phyloP scores from a whole-genome alignment of 129 eudicot genomes.

The Saposhnikovia divaricata region DNA sequence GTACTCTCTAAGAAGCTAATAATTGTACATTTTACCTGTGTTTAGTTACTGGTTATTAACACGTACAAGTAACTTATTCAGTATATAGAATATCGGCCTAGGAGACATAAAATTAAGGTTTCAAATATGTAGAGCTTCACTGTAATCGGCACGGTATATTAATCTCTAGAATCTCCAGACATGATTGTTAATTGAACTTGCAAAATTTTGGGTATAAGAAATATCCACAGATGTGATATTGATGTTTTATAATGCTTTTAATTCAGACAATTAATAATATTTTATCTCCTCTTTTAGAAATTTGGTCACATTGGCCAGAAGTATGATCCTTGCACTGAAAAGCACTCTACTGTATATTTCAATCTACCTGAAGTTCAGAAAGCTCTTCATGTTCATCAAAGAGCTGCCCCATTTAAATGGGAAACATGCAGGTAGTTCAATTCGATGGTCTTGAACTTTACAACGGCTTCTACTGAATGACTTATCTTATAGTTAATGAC shows the following conservation, averaged over 20 bases:
- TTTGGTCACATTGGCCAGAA: slow-evolving; percentile 57
- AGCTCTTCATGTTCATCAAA: slow-evolving; percentile 71
- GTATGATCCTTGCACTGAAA: slow-evolving; percentile 95
- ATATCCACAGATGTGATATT: background rate
- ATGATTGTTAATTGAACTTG: background rate
- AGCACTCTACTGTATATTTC: slow-evolving; percentile 71
- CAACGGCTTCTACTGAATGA: background rate
- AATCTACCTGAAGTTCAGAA: slow-evolving; percentile 88
- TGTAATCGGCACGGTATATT: background rate
- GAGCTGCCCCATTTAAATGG: slow-evolving; percentile 46
- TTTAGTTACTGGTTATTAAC: background rate
- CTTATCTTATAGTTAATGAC: background rate
- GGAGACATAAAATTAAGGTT: background rate
- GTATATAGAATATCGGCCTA: background rate
- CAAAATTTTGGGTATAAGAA: background rate
- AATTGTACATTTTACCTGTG: background rate
- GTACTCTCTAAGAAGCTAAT: background rate
- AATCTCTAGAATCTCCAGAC: background rate
- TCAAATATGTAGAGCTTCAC: background rate
- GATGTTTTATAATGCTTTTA: background rate
- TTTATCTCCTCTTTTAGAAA: slow-evolving; percentile 30
- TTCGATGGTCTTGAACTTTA: background rate
- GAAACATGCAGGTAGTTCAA: slow-evolving; percentile 71
- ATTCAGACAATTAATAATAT: slow-evolving; percentile 13
- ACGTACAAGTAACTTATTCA: no score